A percentile compares a stretch with the other conserved stretches of the same genome.
phyloP scores from a whole-genome alignment of 2,329 filamentous ascomycete species.

The Fusarium buxicola region DNA sequence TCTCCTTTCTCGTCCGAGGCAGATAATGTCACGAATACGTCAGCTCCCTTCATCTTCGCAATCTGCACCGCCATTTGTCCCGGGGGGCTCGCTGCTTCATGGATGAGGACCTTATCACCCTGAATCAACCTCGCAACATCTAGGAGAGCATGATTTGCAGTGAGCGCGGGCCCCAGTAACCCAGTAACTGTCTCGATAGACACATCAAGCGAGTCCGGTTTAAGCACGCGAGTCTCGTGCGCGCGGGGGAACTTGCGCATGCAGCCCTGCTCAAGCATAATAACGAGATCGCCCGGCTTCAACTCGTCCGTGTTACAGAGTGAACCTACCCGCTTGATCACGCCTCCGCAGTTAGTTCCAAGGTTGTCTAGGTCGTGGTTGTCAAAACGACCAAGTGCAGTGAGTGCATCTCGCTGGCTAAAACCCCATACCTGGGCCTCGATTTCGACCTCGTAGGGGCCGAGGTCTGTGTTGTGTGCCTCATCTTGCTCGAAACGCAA shows the following conservation, averaged over 20 bases:
- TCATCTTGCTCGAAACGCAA: not conserved
- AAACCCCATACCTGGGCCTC: not conserved
- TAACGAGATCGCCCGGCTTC: not conserved
- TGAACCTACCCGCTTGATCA: not conserved
- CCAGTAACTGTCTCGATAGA: not conserved
- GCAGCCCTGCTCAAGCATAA: not conserved
- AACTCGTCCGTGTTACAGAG: rapidly evolving
- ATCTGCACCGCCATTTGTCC: not conserved
- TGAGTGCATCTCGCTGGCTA: not conserved
- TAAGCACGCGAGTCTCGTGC: not conserved
- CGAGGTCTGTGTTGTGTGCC: rapidly evolving
- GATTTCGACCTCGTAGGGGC: not conserved
- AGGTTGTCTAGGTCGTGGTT: not conserved
- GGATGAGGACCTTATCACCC: not conserved
- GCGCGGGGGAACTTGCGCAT: not conserved
- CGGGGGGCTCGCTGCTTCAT: rapidly evolving
- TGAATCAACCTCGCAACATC: not conserved
- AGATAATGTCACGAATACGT: rapidly evolving
- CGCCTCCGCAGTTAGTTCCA: not conserved
- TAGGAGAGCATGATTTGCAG: not conserved
- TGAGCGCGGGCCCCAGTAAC: rapidly evolving
- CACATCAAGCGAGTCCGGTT: not conserved
- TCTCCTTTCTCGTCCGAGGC: not conserved
- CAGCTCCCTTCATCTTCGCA: not conserved
- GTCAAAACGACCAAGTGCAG: not conserved